phyloP scores from a whole-genome alignment of 768 basidiomycete species.

The Sporobolomyces pararoseus region DNA sequence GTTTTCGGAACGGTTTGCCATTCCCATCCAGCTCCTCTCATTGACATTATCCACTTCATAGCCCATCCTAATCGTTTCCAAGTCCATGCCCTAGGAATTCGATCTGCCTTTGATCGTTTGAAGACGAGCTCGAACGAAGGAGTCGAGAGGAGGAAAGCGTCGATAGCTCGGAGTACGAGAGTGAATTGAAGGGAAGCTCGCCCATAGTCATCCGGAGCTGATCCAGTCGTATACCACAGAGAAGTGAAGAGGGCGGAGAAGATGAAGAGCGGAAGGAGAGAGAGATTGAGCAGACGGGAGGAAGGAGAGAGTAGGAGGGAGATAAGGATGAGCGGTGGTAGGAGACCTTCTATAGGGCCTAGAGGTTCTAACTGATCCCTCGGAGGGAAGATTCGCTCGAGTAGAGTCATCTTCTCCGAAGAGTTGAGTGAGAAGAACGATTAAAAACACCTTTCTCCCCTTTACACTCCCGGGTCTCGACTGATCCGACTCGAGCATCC shows the following conservation, averaged over 20 bases:
- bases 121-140: slow-evolving; percentile 9
- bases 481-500: neutral
- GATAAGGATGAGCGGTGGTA: slow-evolving; percentile 3
- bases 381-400: neutral
- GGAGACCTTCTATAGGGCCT: neutral
- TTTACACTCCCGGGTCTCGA: neutral
- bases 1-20: slow-evolving; percentile 2
- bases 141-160: slow-evolving; percentile 6
- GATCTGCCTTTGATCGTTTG: neutral
- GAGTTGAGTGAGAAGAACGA: slow-evolving; percentile 2
- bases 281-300: neutral
- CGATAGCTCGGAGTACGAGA: slow-evolving; percentile 6
- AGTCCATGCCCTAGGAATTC: neutral
- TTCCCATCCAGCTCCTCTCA: slow-evolving; percentile 10
- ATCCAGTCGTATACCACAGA: slow-evolving; percentile 2
- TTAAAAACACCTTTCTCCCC: neutral
- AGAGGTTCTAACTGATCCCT: slow-evolving; percentile 2
- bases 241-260: neutral
- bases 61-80: slow-evolving; percentile 4
- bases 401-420: neutral
- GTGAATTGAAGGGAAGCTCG: neutral
- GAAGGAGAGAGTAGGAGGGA: neutral
- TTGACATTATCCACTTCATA: neutral
- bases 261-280: slow-evolving; percentile 3
- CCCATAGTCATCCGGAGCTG: slow-evolving; percentile 6